Base-by-base conservation (phyloP, 805 yeast species). In the Hanseniaspora pseudoguilliermondii region DNA sequence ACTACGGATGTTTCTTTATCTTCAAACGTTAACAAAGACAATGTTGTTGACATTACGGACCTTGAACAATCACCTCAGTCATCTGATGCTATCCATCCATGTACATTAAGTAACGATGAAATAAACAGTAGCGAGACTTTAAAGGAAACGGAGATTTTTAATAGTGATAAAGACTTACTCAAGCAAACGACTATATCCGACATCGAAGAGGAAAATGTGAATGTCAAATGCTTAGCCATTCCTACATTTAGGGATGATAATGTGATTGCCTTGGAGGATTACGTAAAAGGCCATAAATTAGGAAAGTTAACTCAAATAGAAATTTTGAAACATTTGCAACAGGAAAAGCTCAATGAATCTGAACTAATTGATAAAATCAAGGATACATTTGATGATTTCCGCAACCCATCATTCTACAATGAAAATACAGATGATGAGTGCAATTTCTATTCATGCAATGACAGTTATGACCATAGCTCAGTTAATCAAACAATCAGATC, bases 181-280 rank as follows among this genome's bases (percentile, higher is more conserved):
- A 20, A 10, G 11, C 25, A 20, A 18, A 13, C 5, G 5, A 10
- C 13, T 2, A 32, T 32, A 4, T 13, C 15, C 2, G 35, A 32
- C 11, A 32, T 11, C 9, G 20, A 11, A 2, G 21, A 43, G 9
- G 36, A 44, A 21, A 25, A 27, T 9, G 16, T 16, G 3, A 51
- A 43, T 18, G 55, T 27, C 7, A 51, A 36, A 36, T 51, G 49
- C 10, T 39, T 51, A n/a, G 55, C 46, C 8, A 39, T 51, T 15
- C 55, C 55, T 9, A 51, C 55, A 10, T 51, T 51, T 27, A 43
- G 55, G 42, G 49, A 51, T 25, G n/a, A 51, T 10, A 15, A 44
- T 16, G 18, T 47, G 21, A 25, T 44, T 6, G 35, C 29, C 15
- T 38, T 51, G 15, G 39, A 36, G 8, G 55, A 51, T 16, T 51